phyloP scores from a whole-genome alignment of 1,139 yeast species.

The Suhomyces choctaworum region DNA sequence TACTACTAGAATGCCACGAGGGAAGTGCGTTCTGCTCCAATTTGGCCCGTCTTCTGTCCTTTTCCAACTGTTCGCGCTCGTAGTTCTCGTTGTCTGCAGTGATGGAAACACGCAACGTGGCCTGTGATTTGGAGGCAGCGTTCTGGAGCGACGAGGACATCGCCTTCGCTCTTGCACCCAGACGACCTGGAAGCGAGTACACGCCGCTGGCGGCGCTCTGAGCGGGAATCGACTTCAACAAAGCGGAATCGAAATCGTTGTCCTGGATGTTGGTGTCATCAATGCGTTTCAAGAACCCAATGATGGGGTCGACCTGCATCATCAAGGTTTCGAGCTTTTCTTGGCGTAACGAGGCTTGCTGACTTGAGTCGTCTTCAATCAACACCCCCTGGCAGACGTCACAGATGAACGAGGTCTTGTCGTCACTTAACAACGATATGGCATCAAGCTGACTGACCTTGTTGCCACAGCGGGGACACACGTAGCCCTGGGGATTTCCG shows the following conservation, averaged over 20 bases:
- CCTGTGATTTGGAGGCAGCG: slow-evolving; percentile 52
- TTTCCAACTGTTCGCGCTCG: slow-evolving; percentile 62
- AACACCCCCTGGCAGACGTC: slow-evolving; percentile 77
- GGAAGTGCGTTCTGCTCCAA: slow-evolving; percentile 94
- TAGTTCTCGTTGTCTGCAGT: slow-evolving; percentile 87
- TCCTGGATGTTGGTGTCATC: slow-evolving; percentile 87
- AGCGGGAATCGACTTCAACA: slow-evolving; percentile 81
- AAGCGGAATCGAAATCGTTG: slow-evolving; percentile 79
- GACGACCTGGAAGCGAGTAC: slow-evolving; percentile 39
- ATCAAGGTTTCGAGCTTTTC: slow-evolving; percentile 79
- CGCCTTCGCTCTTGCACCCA: slow-evolving; percentile 26
- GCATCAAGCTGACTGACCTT: slow-evolving; percentile 88
- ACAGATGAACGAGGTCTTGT: slow-evolving; percentile 78
- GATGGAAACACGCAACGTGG: slow-evolving; percentile 86
- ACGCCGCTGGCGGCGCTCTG: slow-evolving; percentile 68
- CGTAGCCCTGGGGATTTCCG: slow-evolving; percentile 90
- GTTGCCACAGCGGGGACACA: slow-evolving; percentile 82
- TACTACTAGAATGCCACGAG: slow-evolving; percentile 90
- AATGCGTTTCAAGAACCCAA: slow-evolving; percentile 76
- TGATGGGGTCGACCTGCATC: slow-evolving; percentile 88
- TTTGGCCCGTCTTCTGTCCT: slow-evolving; percentile 68
- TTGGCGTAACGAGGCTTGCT: slow-evolving; percentile 79
- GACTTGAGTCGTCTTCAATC: slow-evolving; percentile 85
- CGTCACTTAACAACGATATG: slow-evolving; percentile 74
- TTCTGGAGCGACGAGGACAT: slow-evolving; percentile 35